Base-by-base conservation (phyloP, 202 grass and related monocot species). In the Carex arenaria region DNA sequence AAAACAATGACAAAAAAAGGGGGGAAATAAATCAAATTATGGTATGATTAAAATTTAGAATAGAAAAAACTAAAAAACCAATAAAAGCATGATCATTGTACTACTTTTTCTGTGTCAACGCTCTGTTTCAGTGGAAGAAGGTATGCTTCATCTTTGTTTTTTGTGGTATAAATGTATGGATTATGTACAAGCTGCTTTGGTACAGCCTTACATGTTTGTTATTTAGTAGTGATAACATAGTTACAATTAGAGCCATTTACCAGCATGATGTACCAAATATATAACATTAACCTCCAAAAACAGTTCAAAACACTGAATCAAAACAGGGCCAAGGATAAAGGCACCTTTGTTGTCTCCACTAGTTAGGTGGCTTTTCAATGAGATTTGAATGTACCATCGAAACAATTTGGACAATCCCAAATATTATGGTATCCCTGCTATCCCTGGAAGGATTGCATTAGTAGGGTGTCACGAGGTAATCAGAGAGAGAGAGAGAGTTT, bases 1-100 rank as follows among this genome's bases (percentile, higher is more conserved):
- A 7, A 67, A 70, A 83, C 43, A 80, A 86, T 61, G 54, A 86
- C 36, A 40, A 14, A 61, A 83, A n/a, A 85, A 1, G 28, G 0
- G 12, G 19, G 66, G 79, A 64, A 55, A 13, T 30, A 3, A 26
- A 26, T 26, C 26, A 26, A 26, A 26, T 26, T 26, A 40, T 5
- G 17, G 15, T 60, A 61, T 77, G 22, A 9, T 86, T 62, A 54
- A 64, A 77, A 20, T 23, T 30, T 40, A 40, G 4, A 40, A 40
- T 40, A 40, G 5, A 40, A 69, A 17, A 49, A 49, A 11, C 10
- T 11, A 26, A 14, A 17, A 2, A 71, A 45, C 23, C 38, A 31
- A 31, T 54, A 30, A 74, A 12, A 22, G 0, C 2, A 49, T 67
- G 15, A 31, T 53, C 3, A 52, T 10, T 10, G 45, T 49, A 49